Percentiles rank a stretch among this genome's conserved stretches.
phyloP scores from a whole-genome alignment of 2,329 filamentous ascomycete genomes.

The Penicillium sp. region DNA sequence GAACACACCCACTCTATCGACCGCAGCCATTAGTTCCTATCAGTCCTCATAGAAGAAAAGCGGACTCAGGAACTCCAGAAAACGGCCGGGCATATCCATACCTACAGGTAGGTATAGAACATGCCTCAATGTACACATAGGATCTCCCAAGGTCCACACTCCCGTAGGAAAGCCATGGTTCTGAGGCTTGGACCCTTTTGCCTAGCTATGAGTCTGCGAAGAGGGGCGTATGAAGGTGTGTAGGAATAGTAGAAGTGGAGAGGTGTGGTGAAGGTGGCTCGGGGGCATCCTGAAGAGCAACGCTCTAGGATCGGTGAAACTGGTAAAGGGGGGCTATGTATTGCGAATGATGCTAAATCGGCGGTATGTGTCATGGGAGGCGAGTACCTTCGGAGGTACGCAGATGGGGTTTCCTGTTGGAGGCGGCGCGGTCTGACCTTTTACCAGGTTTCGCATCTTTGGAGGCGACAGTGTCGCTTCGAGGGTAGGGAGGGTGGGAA shows the following conservation, averaged over 20 bases:
- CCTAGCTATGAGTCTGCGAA: conserved; percentile 28
- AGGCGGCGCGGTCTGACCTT: conserved; percentile 42
- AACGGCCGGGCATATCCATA: conserved; percentile 24
- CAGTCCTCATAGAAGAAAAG: conserved; percentile 42
- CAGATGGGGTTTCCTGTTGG: conserved; percentile 6
- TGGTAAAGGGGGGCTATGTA: conserved; percentile 11
- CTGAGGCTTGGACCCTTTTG: conserved; percentile 26
- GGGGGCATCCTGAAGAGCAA: no score
- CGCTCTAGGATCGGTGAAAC: not conserved
- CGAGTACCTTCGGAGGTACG: conserved; percentile 25
- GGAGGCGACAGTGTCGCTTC: conserved; percentile 26
- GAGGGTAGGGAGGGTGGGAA: not conserved
- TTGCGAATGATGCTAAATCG: not conserved
- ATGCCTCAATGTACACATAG: conserved; percentile 20
- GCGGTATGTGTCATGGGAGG: not conserved
- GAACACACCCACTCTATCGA: conserved; percentile 26
- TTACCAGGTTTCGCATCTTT: conserved; percentile 47
- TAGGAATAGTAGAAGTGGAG: not conserved
- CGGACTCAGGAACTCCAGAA: conserved; percentile 41
- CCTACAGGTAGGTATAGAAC: not conserved
- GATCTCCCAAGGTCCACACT: conserved; percentile 24
- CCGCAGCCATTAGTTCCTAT: conserved; percentile 46
- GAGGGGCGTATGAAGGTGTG: not conserved
- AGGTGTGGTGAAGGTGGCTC: not conserved
- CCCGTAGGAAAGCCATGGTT: conserved; percentile 17